These are phyloP conservation scores for Pseudopyricularia cyperi DNA, from an alignment of 2,329 filamentous ascomycete species.

Conservation along the genomic window DNA sequence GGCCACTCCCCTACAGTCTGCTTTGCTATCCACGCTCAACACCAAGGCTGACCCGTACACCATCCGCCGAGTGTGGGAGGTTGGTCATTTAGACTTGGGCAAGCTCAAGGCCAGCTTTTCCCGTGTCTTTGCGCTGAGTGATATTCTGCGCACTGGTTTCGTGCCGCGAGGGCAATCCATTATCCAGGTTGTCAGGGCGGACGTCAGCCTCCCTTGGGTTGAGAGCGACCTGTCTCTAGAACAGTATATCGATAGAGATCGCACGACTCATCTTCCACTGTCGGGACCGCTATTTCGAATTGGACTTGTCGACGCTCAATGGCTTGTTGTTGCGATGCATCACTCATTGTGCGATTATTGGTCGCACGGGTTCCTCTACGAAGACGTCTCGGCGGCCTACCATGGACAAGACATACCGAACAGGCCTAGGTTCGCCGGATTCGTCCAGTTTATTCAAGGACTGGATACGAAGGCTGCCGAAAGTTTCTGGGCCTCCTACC, in stretches of 20 bases:
- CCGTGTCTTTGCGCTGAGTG: constrained; percentile 4
- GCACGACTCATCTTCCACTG: too few species aligned
- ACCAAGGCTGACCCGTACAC: constrained; percentile 6
- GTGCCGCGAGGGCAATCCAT: constrained; percentile 1
- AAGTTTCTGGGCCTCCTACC: constrained; percentile 3
- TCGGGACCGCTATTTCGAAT: too few species aligned
- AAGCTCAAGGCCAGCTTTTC: constrained; percentile 3
- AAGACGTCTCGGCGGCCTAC: constrained; percentile 7
- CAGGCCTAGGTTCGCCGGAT: not conserved
- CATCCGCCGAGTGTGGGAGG: constrained; percentile 9
- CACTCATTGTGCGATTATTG: constrained; percentile 20
- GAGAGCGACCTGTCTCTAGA: not conserved
- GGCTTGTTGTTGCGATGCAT: constrained; percentile 16
- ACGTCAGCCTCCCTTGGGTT: not conserved
- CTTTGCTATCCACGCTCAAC: constrained; percentile 6
- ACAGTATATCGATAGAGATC: too few species aligned
- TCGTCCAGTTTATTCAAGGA: constrained; percentile 1
- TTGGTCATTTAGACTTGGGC: constrained; percentile 4
- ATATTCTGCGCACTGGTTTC: constrained; percentile 9
- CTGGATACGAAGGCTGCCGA: not conserved
- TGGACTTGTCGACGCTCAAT: too few species aligned
- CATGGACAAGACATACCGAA: not conserved
- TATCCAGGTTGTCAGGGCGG: not conserved
- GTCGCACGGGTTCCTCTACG: constrained; percentile 16
- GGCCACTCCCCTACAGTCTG: constrained; percentile 12